phyloP scores from a whole-genome alignment of 2,329 filamentous ascomycete species.

The Colletotrichum phormii region DNA sequence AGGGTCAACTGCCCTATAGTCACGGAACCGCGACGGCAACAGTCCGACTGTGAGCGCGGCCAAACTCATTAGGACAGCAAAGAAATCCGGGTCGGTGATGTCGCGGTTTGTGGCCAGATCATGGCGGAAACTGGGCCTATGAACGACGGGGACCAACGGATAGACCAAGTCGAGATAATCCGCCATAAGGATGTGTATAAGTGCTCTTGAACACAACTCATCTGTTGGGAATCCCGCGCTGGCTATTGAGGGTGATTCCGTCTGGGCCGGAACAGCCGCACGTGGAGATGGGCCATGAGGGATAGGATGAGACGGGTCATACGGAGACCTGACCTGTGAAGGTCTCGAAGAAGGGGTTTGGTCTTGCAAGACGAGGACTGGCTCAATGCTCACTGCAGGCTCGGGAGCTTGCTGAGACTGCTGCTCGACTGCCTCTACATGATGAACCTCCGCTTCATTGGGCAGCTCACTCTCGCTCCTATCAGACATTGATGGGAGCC shows the following conservation, averaged over 20 bases:
- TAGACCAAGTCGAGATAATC: conserved; percentile 44
- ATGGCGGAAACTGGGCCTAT: conserved; percentile 41
- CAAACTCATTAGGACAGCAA: conserved; percentile 41
- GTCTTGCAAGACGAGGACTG: conserved; percentile 8
- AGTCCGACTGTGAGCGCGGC: conserved; percentile 42
- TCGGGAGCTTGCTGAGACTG: neutral
- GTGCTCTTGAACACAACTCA: conserved; percentile 41
- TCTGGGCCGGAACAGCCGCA: neutral
- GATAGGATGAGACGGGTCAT: neutral
- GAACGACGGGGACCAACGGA: conserved; percentile 42
- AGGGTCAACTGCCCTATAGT: conserved; percentile 39
- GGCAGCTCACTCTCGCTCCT: conserved; percentile 5
- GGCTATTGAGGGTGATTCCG: conserved; percentile 3
- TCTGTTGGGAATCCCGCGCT: conserved; percentile 39
- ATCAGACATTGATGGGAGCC: conserved; percentile 26
- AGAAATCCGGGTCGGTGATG: conserved; percentile 41
- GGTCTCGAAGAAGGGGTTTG: neutral
- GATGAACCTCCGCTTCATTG: neutral
- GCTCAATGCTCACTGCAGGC: neutral
- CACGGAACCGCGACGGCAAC: conserved; percentile 42
- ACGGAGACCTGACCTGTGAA: conserved; percentile 7
- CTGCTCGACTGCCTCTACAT: neutral
- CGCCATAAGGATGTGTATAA: conserved; percentile 40
- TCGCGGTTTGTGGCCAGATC: conserved; percentile 40
- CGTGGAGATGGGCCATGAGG: conserved; percentile 9